Evolutionary conservation across 306 rosid species (phyloP).

Genomic region (Purshia tridentata): DNA sequence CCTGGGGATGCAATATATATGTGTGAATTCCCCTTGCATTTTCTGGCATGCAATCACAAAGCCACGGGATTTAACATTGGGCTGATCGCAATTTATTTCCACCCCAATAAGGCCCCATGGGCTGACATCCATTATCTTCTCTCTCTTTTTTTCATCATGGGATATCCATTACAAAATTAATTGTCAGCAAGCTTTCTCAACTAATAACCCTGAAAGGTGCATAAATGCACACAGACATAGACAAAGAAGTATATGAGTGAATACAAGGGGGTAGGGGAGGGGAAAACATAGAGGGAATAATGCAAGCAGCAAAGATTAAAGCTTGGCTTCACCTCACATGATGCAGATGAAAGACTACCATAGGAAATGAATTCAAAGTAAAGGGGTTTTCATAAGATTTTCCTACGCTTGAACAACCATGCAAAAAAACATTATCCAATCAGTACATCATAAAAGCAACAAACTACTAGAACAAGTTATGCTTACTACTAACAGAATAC

Average conservation of each 20-base stretch:
- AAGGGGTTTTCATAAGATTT: neutral
- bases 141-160: too few species aligned
- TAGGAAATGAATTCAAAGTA: neutral
- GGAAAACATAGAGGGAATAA: neutral
- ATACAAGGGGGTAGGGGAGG: neutral
- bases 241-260: neutral
- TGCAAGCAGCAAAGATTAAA: neutral
- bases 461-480: neutral
- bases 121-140: too few species aligned
- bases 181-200: neutral
- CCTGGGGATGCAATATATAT: too few species aligned
- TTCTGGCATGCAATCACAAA: too few species aligned
- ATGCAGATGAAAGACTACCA: neutral
- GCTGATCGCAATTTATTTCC: too few species aligned
- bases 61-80: too few species aligned
- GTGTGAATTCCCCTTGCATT: too few species aligned
- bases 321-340: neutral
- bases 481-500: constrained; percentile 72
- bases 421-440: neutral
- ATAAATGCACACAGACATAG: too few species aligned
- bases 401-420: neutral
- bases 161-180: too few species aligned
- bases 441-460: neutral
- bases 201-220: neutral
- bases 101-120: too few species aligned